Evolutionary conservation across 768 basidiomycete species (phyloP), one percentile per base, ranked within the genome.

Genomic region (Psilocybe cyanescens): DNA sequence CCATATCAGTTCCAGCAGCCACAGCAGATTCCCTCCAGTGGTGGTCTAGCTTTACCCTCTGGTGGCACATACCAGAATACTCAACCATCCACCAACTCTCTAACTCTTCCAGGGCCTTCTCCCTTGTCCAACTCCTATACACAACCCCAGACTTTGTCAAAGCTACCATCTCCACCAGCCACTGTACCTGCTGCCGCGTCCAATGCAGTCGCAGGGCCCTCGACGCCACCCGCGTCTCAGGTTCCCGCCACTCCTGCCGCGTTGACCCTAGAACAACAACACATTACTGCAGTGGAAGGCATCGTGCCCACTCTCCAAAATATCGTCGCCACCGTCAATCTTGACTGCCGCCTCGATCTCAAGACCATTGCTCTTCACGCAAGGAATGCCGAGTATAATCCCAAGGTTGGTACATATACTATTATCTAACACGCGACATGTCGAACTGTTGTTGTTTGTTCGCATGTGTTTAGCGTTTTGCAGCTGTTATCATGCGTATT

Each of bases 401-500:
- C 97, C 54, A 98, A 99, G 95, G 97, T 99, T 86, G 78, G 93
- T 91, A 82, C 76, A 70, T 71, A 67, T 68, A 71, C 68, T 72
- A 71, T 72, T 74, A 75, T 80, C 68, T 75, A 66, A 67, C 76
- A 71, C 76, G 76, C 76, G 78, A 71, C 77, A 82, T 82, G 78
- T 81, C 84, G 83, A 85, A 83, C 85, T 86, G 79, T 79, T 82
- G 78, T 81, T 80, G 78, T 79, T 65, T 83, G 78, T 81, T 80
- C 77, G 75, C 79, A 71, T 78, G 66, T 74, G 71, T 79, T 58
- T 81, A 99, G 97, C 97, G 97, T 90, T 99, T 99, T 82, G 97
- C 97, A 69, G 97, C 97, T 62, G 97, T 99, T 68, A 99, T 99
- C 80, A 99, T 99, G 97, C 94, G 97, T 77, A 99, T 99, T 72